Conservation (phyloP, 116 monocot species). For the Cymodocea nodosa region DNA sequence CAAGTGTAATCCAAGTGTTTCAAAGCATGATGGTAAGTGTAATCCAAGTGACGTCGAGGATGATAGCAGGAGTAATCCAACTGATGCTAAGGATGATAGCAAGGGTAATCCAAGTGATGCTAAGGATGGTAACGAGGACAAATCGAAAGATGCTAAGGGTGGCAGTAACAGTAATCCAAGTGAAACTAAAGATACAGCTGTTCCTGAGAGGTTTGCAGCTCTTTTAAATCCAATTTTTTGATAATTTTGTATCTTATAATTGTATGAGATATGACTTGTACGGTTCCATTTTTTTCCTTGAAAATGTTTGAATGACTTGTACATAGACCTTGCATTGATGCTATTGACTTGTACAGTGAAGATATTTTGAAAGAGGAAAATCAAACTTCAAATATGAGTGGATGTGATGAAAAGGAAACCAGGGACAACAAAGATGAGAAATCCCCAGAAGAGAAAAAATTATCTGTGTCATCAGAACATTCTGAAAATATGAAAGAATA, state of each 20-base stretch:
- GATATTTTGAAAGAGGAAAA: constrained; percentile 26
- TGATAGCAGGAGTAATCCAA: no score
- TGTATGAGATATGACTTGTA: not conserved
- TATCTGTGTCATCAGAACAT: constrained; percentile 17
- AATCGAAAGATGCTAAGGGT: no score
- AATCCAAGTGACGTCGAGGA: no score
- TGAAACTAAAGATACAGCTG: constrained; percentile 14
- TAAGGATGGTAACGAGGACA: no score
- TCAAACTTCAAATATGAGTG: constrained; percentile 14
- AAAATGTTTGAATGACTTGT: no score
- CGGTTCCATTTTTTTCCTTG: no score
- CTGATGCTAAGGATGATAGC: not conserved
- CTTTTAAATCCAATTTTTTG: not conserved
- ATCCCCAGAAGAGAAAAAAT: not conserved
- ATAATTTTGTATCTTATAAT: not conserved
- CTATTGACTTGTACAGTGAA: constrained; percentile 9
- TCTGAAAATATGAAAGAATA: constrained; percentile 11
- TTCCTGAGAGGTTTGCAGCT: constrained; percentile 38
- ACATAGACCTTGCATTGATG: not conserved
- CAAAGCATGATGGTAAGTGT: not conserved
- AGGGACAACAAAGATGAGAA: constrained; percentile 18
- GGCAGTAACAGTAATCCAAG: constrained; percentile 13
- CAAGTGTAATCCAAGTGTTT: constrained; percentile 25
- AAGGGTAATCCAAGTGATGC: constrained; percentile 21
- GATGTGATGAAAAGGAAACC: constrained; percentile 15